phyloP scores from a whole-genome alignment of 2,329 filamentous ascomycete species.

The Tolypocladium sp. region DNA sequence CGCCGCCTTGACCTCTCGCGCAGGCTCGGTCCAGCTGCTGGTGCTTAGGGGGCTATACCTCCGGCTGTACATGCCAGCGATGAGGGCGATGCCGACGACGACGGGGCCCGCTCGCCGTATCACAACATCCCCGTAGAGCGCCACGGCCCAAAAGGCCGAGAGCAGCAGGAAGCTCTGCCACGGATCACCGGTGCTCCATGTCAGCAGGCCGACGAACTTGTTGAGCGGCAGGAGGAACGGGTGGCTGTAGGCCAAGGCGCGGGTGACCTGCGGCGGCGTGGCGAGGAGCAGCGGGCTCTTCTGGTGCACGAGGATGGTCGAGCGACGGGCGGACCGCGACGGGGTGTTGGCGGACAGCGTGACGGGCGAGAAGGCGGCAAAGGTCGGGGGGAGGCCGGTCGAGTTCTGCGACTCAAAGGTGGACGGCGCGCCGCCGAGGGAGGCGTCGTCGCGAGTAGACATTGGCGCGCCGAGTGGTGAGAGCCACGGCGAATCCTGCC shows the following conservation, averaged over 20 bases:
- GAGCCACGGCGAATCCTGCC: constrained; percentile 39
- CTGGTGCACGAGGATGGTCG: constrained; percentile 90
- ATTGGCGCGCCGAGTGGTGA: constrained; percentile 31
- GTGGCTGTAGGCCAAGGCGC: constrained; percentile 90
- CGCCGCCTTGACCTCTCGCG: constrained; percentile 20
- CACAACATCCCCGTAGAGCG: constrained; percentile 80
- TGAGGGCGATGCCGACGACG: constrained; percentile 68
- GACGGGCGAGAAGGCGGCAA: constrained; percentile 82
- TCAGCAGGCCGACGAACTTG: constrained; percentile 72
- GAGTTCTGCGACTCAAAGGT: constrained; percentile 19
- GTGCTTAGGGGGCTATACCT: constrained; percentile 86
- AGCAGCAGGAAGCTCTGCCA: constrained; percentile 96
- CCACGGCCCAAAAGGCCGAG: constrained; percentile 73
- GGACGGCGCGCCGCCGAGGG: constrained; percentile 23
- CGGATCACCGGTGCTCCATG: constrained; percentile 87
- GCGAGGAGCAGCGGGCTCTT: constrained; percentile 90
- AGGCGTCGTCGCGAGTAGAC: constrained; percentile 28
- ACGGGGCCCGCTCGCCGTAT: constrained; percentile 76
- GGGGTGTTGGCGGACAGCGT: constrained; percentile 62
- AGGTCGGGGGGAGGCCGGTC: constrained; percentile 54
- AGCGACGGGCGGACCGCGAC: constrained; percentile 57
- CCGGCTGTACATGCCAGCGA: constrained; percentile 85
- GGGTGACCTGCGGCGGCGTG: constrained; percentile 88
- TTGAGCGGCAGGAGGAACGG: constrained; percentile 88
- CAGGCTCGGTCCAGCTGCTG: constrained; percentile 58